Evolutionary conservation across 2,329 filamentous ascomycete species (phyloP), one percentile per base, ranked within the genome.

Genomic region (Onygena corvina): DNA sequence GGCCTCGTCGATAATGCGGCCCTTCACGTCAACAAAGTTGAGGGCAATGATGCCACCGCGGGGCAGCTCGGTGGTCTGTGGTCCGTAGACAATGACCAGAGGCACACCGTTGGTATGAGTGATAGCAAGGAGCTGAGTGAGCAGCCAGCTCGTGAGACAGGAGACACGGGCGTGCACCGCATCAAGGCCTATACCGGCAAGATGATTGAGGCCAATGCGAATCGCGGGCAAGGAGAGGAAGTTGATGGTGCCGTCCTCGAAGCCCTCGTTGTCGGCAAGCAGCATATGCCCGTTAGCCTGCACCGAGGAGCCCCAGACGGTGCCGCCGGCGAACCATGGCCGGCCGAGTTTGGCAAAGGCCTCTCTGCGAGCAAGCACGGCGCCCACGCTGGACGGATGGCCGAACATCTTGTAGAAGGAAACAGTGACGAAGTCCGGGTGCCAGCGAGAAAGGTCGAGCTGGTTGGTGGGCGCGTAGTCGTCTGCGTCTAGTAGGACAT

Each of bases 341-440:
- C 71, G 67, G 46, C 69, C 72, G 35, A 76, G 70, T 48, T 79
- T 70, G 53, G 78, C 71, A 0, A 73, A 74, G 1, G 80, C 76
- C 9, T 70, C 66, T 55, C 70, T 71, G 16, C 77, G 71, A 9
- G 81, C 74, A 25, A 83, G 67, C 7, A 83, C 61, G 0, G 74
- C 78, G 2, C 79, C 79, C 9, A 82, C 67, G 56, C 82, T 77
- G 1, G 51, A 48, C 14, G 79, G 76, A 49, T 79, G 81, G 0
- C 79, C 79, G 55, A 83, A 83, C 55, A 82, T 79, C 61, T 83
- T 83, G 64, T 82, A 81, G 51, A 82, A 72, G 9, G 76, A 80
- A 11, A 81, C 62, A 44, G 74, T 75, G 4, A 74, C 73, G 54
- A 82, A 81, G 60, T 83, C 79, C 0, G 79, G 79, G 4, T 68